phyloP scores from a whole-genome alignment of 1,284 basidiomycete genomes.

The Ustilago loliicola region DNA sequence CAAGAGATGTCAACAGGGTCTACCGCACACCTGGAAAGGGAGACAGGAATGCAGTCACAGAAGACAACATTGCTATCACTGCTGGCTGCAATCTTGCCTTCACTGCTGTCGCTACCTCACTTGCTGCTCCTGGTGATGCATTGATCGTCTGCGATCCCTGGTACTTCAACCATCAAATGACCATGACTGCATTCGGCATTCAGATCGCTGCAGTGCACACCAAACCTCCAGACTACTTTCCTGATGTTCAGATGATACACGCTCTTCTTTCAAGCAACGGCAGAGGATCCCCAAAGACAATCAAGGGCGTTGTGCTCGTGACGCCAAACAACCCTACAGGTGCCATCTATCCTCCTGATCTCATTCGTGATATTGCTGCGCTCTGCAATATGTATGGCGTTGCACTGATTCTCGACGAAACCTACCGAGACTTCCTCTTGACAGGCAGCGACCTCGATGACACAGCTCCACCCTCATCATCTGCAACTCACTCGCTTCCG shows the following conservation, averaged over 20 bases:
- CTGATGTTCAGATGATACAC: constrained; percentile 75
- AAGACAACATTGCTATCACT: constrained; percentile 72
- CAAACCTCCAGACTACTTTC: constrained; percentile 74
- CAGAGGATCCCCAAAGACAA: constrained; percentile 73
- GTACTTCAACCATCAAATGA: constrained; percentile 74
- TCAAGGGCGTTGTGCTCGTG: constrained; percentile 76
- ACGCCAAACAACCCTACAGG: constrained; percentile 78
- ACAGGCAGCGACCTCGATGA: constrained; percentile 53
- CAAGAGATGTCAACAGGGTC: constrained; percentile 77
- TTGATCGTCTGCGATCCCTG: constrained; percentile 84
- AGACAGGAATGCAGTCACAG: constrained; percentile 69
- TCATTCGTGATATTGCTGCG: constrained; percentile 78
- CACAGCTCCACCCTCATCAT: not conserved
- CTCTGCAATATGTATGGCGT: constrained; percentile 77
- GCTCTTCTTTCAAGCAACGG: constrained; percentile 74
- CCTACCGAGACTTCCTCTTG: constrained; percentile 83
- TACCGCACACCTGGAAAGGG: constrained; percentile 74
- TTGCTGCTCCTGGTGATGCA: constrained; percentile 81
- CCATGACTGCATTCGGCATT: constrained; percentile 72
- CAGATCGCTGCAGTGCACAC: constrained; percentile 78
- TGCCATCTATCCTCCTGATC: constrained; percentile 77
- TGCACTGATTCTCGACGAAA: constrained; percentile 78
- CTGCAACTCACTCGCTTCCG: constrained; percentile 11
- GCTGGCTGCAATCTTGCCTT: constrained; percentile 82
- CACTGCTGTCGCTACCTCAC: constrained; percentile 76